Percentiles rank a stretch among this genome's conserved stretches.
phyloP scores from a whole-genome alignment of 129 eudicot genomes.

The Rutidosis leptorrhynchoides region DNA sequence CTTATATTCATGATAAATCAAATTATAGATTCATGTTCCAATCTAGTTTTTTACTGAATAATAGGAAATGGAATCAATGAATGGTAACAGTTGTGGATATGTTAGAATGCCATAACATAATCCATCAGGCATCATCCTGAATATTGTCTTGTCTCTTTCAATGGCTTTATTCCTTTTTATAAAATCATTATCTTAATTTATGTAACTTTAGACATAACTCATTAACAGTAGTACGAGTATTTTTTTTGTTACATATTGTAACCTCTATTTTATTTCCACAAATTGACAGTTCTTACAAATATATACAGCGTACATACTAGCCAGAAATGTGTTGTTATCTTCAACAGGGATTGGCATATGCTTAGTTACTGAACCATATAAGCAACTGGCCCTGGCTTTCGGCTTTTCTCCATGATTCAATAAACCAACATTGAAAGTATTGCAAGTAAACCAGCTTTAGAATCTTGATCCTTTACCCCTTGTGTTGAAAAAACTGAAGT shows the following conservation, averaged over 20 bases:
- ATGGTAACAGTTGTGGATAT: conserved; percentile 3
- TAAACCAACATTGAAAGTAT: too few species aligned
- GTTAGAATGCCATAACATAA: conserved; percentile 29
- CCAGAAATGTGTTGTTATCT: background rate
- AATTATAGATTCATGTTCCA: too few species aligned
- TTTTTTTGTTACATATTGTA: too few species aligned
- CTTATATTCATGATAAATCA: too few species aligned
- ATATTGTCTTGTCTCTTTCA: conserved; percentile 7
- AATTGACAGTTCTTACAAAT: too few species aligned
- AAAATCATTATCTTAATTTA: background rate
- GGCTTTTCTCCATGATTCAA: background rate
- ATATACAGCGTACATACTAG: too few species aligned
- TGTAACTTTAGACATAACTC: background rate
- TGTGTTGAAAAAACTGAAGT: too few species aligned
- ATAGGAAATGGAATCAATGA: background rate
- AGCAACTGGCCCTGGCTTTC: background rate
- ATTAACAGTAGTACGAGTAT: background rate
- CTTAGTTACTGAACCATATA: background rate
- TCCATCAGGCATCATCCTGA: conserved; percentile 29
- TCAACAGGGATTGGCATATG: background rate
- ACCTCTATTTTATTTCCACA: too few species aligned
- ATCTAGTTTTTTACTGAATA: too few species aligned
- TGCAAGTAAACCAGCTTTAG: too few species aligned
- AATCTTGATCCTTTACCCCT: too few species aligned
- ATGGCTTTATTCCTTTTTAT: background rate